Evolutionary conservation across 1,284 basidiomycete genomes (phyloP), one percentile per base, ranked within the genome.

Genomic region (Rhodotorula sp.): DNA sequence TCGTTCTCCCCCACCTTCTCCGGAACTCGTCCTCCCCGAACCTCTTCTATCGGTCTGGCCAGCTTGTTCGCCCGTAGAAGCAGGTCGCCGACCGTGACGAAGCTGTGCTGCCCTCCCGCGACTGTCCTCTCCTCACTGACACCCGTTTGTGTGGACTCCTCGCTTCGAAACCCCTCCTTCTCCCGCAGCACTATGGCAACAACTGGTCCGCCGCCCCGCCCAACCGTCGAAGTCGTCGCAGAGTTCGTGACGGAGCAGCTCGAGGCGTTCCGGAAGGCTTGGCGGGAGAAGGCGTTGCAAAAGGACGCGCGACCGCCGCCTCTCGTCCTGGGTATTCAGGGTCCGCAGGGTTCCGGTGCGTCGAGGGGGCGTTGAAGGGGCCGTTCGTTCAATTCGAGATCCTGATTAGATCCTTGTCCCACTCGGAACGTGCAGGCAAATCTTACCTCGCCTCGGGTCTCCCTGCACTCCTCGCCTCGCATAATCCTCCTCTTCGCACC

Each of bases 271-370:
- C 69, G 66, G 10, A 8, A 22, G 46, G 30, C 28, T 6, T 59
- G 46, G 57, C 59, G 26, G 22, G 62, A 11, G 48, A 62, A 24
- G 26, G 22, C 28, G n/a, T 20, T 4, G 40, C 40, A 44, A 4
- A 44, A 44, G 11, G 61, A 50, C 5, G 24, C 40, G 13, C 26
- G 26, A 52, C 50, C 34, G 16, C 66, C 67, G 13, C 80, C 81
- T 8, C 72, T 81, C n/a, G 73, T 82, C 69, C 86, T 93, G 15
- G 91, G 87, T 2, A 78, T 94, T 20, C 92, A 94, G 81, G 92
- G 92, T 0, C 91, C 92, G 0, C 92, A 94, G 58, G 81, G 81
- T n/a, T 44, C 44, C 2, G 15, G 10, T 15, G 1, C 37, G 34
- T 47, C 20, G 15, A 13, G 11, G 5, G 5, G 6, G 34, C 34